Evolutionary conservation across 371 early-diverging fungal species (phyloP), one percentile per base, ranked within the genome.

Genomic region (Zopfochytrium polystomum): DNA sequence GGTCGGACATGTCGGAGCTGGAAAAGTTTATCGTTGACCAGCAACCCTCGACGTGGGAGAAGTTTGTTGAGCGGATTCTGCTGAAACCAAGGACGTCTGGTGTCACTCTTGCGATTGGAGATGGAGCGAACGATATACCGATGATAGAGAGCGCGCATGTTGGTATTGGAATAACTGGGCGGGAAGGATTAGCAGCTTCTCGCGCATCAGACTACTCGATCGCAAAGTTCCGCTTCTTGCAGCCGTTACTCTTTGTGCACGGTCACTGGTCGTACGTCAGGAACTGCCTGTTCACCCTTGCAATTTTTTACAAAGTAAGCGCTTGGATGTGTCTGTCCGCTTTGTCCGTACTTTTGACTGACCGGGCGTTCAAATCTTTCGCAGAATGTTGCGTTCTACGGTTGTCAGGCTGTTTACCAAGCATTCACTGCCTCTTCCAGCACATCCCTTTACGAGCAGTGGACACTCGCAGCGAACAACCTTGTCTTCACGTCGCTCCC

Each of bases 71-170:
- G n/a, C 11, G 35, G 90, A 87, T 66, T 71, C 86, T 52, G 85
- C 90, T 60, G 96, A 88, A 42, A 95, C 95, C 55, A n/a, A n/a
- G n/a, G n/a, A n/a, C n/a, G n/a, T n/a, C n/a, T n/a, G n/a, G n/a
- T 97, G 99, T 43, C 98, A 99, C n/a, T n/a, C n/a, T n/a, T n/a
- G n/a, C n/a, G n/a, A n/a, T n/a, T n/a, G n/a, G n/a, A n/a, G n/a
- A n/a, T 74, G 99, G 99, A 48, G 97, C 97, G 35, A 99, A 99
- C 70, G 99, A 99, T 74, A 96, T 99, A 2, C 85, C 89, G 26
- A 99, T 99, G 99, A 91, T 99, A 60, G 91, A 93, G 75, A 92
- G 92, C 23, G 95, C 99, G 4, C 93, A 97, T 70, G 94, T 99
- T 0, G 84, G 85, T 23, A 49, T 99, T 25, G 99, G 99, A 58